These are phyloP conservation scores for Thecaphora frezii DNA, from an alignment of 1,284 basidiomycete genomes.

Conservation along the genomic window DNA sequence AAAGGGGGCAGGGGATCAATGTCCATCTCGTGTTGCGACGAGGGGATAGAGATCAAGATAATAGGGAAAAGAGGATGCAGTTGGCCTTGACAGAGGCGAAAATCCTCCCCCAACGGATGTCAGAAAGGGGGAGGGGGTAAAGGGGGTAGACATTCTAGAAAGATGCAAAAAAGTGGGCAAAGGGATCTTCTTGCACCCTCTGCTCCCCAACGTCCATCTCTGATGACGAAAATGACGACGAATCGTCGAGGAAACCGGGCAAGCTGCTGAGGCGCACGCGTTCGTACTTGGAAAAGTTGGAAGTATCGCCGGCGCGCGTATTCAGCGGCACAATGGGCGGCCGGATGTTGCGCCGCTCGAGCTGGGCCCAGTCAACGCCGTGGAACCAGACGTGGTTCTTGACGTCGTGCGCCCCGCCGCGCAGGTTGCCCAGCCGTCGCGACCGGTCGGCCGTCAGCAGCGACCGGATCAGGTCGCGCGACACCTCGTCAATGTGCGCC, in stretches of 20 bases:
- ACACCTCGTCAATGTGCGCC: conserved; percentile 61
- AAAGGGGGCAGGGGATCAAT: too few relatives aligned
- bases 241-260: conserved; percentile 18
- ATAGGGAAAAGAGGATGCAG: too few relatives aligned
- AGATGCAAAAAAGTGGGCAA: too few relatives aligned
- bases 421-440: conserved; percentile 62
- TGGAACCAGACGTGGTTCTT: conserved; percentile 63
- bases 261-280: conserved; percentile 16
- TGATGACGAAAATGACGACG: neutral
- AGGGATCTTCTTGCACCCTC: too few relatives aligned
- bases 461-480: conserved; percentile 62
- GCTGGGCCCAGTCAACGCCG: conserved; percentile 62
- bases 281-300: conserved; percentile 40
- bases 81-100: too few relatives aligned
- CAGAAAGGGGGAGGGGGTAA: too few relatives aligned
- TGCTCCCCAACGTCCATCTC: too few relatives aligned
- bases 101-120: too few relatives aligned
- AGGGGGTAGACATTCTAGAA: too few relatives aligned
- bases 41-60: too few relatives aligned
- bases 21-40: too few relatives aligned
- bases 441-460: conserved; percentile 62
- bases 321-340: conserved; percentile 63
- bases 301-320: conserved; percentile 66
- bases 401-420: conserved; percentile 62
- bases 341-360: conserved; percentile 59